Percentiles rank a stretch among this genome's conserved stretches.
Conservation (phyloP, 179 eudicot genomes). For the Beta corolliflora region DNA sequence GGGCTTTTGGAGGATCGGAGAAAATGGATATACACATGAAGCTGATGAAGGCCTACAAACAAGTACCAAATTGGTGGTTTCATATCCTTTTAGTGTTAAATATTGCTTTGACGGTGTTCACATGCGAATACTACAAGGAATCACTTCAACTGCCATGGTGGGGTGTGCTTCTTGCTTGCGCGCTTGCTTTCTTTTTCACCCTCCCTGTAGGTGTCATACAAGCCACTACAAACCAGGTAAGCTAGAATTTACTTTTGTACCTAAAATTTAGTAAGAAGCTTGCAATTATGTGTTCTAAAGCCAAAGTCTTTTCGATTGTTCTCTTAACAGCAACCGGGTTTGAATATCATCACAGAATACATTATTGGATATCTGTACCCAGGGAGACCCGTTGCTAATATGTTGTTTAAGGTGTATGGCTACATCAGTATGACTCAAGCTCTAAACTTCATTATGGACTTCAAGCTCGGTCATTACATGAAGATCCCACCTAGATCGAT, state of each 20-base stretch:
- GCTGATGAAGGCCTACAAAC: conserved; percentile 67
- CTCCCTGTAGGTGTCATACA: conserved; percentile 75
- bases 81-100: conserved; percentile 46
- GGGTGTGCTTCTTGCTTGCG: conserved; percentile 75
- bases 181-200: conserved; percentile 65
- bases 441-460: conserved; percentile 53
- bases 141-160: conserved; percentile 84
- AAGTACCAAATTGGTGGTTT: conserved; percentile 85
- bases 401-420: conserved; percentile 86
- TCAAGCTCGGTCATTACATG: conserved; percentile 89
- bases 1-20: conserved; percentile 39
- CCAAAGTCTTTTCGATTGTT: not conserved
- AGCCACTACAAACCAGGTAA: conserved; percentile 77
- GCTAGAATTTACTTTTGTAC: not conserved
- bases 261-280: not conserved
- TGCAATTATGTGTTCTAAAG: not conserved
- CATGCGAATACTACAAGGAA: conserved; percentile 54
- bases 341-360: conserved; percentile 79
- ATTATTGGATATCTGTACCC: conserved; percentile 76
- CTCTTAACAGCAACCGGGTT: conserved; percentile 59
- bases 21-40: conserved; percentile 62
- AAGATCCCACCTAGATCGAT: conserved; percentile 77
- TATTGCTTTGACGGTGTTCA: conserved; percentile 47
- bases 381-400: conserved; percentile 82
- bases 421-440: conserved; percentile 77